phyloP scores from a whole-genome alignment of 2,329 filamentous ascomycete genomes.

The Xylaria sp. region DNA sequence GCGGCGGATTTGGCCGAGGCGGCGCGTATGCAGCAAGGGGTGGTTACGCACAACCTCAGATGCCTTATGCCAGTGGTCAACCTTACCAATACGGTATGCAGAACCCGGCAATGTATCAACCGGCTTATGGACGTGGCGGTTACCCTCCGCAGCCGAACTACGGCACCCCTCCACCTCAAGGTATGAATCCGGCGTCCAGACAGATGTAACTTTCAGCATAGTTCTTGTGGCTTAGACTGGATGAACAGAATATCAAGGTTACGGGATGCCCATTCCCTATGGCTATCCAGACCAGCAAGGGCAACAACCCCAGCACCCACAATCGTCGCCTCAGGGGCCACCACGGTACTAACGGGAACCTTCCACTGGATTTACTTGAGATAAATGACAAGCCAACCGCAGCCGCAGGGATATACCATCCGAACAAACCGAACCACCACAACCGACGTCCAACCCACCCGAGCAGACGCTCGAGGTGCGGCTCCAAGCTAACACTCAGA shows the following conservation, averaged over 20 bases:
- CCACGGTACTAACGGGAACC: conserved; percentile 44
- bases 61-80: conserved; percentile 42
- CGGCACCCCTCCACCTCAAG: conserved; percentile 47
- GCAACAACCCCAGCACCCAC: conserved; percentile 37
- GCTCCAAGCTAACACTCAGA: conserved; percentile 8
- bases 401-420: neutral
- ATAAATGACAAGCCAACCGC: conserved; percentile 3
- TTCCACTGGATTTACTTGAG: conserved; percentile 2
- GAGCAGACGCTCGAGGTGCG: conserved; percentile 9
- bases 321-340: conserved; percentile 44
- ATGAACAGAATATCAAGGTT: conserved; percentile 25
- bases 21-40: conserved; percentile 39
- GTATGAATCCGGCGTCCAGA: conserved; percentile 36
- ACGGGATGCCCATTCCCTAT: conserved; percentile 39
- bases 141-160: conserved; percentile 45
- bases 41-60: conserved; percentile 38
- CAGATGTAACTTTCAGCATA: neutral
- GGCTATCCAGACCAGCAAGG: conserved; percentile 49
- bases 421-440: conserved; percentile 1
- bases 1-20: conserved; percentile 41
- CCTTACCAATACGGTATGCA: conserved; percentile 43
- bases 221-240: neutral
- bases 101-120: conserved; percentile 43
- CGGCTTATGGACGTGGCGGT: conserved; percentile 48
- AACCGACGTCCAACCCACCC: neutral